Evolutionary conservation across 1,139 yeast species (phyloP).

Genomic region (Yamadazyma epiphylla): DNA sequence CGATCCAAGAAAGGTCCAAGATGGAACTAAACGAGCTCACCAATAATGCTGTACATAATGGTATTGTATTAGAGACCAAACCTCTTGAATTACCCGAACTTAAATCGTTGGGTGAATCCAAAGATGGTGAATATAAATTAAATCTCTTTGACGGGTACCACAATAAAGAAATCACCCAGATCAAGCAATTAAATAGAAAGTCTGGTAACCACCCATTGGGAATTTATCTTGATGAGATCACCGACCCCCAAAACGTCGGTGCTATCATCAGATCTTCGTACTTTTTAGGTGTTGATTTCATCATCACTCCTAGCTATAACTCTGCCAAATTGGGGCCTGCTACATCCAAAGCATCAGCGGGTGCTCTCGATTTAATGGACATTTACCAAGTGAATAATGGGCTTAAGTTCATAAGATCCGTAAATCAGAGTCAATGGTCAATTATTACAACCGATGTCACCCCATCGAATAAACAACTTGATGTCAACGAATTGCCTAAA

Average conservation of each 20-base stretch:
- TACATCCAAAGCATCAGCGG: conserved; percentile 79
- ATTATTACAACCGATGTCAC: conserved; percentile 52
- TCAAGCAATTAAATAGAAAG: conserved; percentile 14
- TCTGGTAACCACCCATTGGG: conserved; percentile 57
- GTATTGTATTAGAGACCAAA: conserved; percentile 67
- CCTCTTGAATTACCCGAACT: conserved; percentile 49
- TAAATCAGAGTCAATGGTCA: conserved; percentile 62
- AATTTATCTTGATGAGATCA: conserved; percentile 72
- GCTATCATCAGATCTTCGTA: conserved; percentile 81
- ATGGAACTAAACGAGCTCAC: conserved; percentile 60
- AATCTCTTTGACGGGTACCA: conserved; percentile 15
- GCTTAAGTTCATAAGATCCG: conserved; percentile 55
- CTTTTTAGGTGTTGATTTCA: conserved; percentile 80
- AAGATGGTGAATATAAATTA: conserved; percentile 26
- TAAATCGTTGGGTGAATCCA: conserved; percentile 22
- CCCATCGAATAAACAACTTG: conserved; percentile 38
- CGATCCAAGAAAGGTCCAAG: conserved; percentile 42
- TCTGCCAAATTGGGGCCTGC: conserved; percentile 75
- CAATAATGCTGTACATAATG: conserved; percentile 77
- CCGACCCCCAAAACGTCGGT: conserved; percentile 90
- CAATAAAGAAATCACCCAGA: conserved; percentile 13
- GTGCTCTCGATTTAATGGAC: conserved; percentile 77
- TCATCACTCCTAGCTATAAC: conserved; percentile 66
- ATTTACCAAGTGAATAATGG: conserved; percentile 59
- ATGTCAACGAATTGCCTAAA: conserved; percentile 37